Evolutionary conservation across 768 basidiomycete genomes (phyloP), one percentile per base, ranked within the genome.

Genomic region (Lepiota venenata): DNA sequence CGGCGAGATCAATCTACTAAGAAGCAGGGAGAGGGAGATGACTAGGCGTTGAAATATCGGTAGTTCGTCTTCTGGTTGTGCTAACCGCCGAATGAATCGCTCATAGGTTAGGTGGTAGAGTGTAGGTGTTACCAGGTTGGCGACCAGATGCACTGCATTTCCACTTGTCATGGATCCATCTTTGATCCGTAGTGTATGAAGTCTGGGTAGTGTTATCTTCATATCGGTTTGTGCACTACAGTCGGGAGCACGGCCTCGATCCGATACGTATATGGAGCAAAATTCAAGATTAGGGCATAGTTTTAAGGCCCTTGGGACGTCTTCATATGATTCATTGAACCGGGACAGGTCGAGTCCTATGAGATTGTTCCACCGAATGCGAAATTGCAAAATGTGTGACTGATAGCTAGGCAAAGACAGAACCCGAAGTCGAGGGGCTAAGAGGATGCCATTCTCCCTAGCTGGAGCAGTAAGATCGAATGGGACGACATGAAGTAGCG

Each of bases 31-130:
- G 11, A 52, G 29, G 11, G 50, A 43, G 2, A 1, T 21, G 5
- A 15, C 5, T 8, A 15, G 40, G 16, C 22, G 14, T 12, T 4
- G 15, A 11, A 5, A 46, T 20, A n/a, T 32, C 4, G 50, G 16
- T n/a, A 35, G 22, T 27, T 40, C 16, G 9, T n/a, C 9, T 3
- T 22, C 21, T 4, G 37, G 18, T 11, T 42, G 36, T 11, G 43
- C 32, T 0, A 35, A 15, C 25, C 21, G 29, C 11, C 22, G 7
- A 20, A 29, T 14, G 22, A n/a, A 27, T 37, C 44, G 32, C 21
- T 53, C 36, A 39, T 53, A 53, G 11, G 52, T 38, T 12, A 53
- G 44, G 27, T 53, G 52, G 22, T 21, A 29, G 18, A 53, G 52
- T 16, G 32, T 18, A 11, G 52, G 52, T 5, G 52, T 16, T 2